These are phyloP conservation scores for Panaeolus papilionaceus DNA, from an alignment of 768 basidiomycete genomes.

Conservation along the genomic window DNA sequence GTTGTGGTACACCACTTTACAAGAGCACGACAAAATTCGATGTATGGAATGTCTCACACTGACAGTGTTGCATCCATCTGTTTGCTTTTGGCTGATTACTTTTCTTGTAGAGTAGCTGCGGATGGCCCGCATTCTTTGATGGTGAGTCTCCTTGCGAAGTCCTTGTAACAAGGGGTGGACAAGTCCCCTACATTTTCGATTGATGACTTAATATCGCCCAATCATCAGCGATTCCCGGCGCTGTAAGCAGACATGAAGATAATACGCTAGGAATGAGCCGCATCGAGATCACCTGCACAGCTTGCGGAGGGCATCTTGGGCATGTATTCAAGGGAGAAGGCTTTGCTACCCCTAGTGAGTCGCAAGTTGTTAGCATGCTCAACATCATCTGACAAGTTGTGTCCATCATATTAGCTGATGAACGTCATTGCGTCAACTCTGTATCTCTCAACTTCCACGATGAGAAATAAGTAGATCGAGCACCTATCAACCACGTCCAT, in stretches of 20 bases:
- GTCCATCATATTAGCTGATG: conserved; percentile 57
- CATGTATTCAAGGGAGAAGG: conserved; percentile 97
- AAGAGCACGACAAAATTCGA: conserved; percentile 90
- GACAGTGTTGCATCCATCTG: not conserved
- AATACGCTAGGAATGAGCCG: conserved; percentile 66
- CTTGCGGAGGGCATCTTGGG: conserved; percentile 93
- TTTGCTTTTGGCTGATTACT: conserved; percentile 4
- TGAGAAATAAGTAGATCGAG: conserved; percentile 36
- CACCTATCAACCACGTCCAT: not conserved
- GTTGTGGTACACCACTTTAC: conserved; percentile 84
- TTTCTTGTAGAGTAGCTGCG: conserved; percentile 73
- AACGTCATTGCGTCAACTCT: conserved; percentile 91
- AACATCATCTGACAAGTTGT: not conserved
- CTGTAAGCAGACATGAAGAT: conserved; percentile 83
- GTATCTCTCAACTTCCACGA: conserved; percentile 80
- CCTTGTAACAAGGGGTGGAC: not conserved
- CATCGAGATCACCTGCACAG: conserved; percentile 88
- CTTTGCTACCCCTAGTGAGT: conserved; percentile 77
- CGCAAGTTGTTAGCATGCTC: not conserved
- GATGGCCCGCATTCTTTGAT: conserved; percentile 99
- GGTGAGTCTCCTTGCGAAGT: conserved; percentile 45
- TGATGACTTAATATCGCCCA: conserved; percentile 13
- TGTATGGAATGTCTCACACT: conserved; percentile 34
- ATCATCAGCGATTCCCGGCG: conserved; percentile 81
- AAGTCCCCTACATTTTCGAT: not conserved